Base-by-base conservation (phyloP, 371 early-diverging fungal species). In the Coemansia sp. region DNA sequence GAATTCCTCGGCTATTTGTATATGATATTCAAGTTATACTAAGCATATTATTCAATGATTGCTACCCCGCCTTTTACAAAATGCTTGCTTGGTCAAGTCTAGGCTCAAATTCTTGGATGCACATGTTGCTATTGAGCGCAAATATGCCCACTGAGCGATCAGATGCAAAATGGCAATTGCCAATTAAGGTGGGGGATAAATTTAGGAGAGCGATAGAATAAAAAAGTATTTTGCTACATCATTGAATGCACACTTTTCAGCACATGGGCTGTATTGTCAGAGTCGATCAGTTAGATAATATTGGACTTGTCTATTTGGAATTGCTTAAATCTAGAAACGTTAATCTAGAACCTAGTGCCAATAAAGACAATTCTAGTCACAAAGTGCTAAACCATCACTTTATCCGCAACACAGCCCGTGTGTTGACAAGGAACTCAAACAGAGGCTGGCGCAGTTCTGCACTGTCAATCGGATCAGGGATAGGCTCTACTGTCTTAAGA, bases 361-460 rank as follows among this genome's bases (percentile, higher is more conserved):
- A 58, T 58, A 12, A 39, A 40, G 40, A 37, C 40, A 18, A 37
- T 9, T n/a, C 20, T 50, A 50, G 50, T 18, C 50, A 50, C 50
- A 54, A 50, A 54, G 3, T 8, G 16, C 12, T 26, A 14, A 16
- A 6, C 16, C 4, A 54, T 54, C 62, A 74, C 53, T 65, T 77
- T 37, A 72, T 61, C 9, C 74, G 77, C 33, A 77, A 48, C 3
- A 77, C 65, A 2, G 77, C 77, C 12, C 77, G 77, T 2, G 77
- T 52, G 25, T 61, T 72, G 21, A 77, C 65, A 39, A 77, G 55
- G 21, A 77, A 77, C 59, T 77, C 77, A 68, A 77, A 72, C 48
- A 77, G 55, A 4, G 77, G 72, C 58, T 77, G 77, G 9, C 77
- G 73, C 58, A 77, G 44, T 23, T 62, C 21, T 4, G 57, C 44